A percentile compares a stretch with the other conserved stretches of the same genome.
These are phyloP conservation scores for Acer campestre DNA, from an alignment of 345 rosid species.

Conservation along the genomic window DNA sequence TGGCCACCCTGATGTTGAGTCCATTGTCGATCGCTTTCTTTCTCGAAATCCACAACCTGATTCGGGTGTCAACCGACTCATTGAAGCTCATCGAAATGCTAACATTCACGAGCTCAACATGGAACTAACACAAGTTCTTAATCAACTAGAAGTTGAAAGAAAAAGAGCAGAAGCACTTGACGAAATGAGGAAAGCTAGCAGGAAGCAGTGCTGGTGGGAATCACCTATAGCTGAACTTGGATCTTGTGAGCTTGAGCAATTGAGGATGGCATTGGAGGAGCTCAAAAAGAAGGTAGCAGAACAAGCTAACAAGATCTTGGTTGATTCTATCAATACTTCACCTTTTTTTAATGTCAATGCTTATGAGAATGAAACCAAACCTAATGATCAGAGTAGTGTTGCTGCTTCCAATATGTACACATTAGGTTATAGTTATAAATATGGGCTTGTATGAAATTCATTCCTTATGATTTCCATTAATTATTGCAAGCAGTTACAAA, in stretches of 20 bases:
- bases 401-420: not conserved
- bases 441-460: too few relatives aligned
- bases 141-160: conserved; percentile 34
- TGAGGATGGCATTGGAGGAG: conserved; percentile 29
- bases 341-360: conserved; percentile 9
- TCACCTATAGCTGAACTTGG: conserved; percentile 30
- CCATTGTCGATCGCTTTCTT: conserved; percentile 35
- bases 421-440: conserved; percentile 5
- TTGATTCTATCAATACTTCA: conserved; percentile 16
- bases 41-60: conserved; percentile 10
- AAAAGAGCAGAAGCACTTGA: conserved; percentile 28
- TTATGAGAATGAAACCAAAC: conserved; percentile 14
- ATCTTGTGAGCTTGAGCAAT: conserved; percentile 24
- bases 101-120: conserved; percentile 30
- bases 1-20: conserved; percentile 55
- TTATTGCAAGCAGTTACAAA: too few relatives aligned
- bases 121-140: conserved; percentile 21
- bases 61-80: not conserved
- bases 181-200: conserved; percentile 15
- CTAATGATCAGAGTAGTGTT: conserved; percentile 1
- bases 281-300: conserved; percentile 27
- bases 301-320: conserved; percentile 20
- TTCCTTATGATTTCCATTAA: too few relatives aligned
- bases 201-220: conserved; percentile 35
- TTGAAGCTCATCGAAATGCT: conserved; percentile 39